These are phyloP conservation scores for Cyphellophora attinorum DNA, from an alignment of 2,329 filamentous ascomycete genomes.

Conservation along the genomic window DNA sequence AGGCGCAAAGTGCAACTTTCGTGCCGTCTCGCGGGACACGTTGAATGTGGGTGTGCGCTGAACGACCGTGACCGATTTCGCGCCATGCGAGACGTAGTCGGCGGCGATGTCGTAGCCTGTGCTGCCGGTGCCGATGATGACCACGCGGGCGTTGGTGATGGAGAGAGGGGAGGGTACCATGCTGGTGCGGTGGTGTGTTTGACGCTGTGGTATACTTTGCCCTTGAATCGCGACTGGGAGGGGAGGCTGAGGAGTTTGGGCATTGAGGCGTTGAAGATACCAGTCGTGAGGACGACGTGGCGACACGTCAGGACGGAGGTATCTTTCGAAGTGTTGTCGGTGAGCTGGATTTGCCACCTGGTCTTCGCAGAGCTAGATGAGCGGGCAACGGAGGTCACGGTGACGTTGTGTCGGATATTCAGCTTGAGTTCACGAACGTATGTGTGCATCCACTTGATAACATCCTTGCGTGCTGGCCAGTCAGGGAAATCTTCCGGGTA, in stretches of 20 bases:
- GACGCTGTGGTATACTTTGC: slow-evolving; percentile 22
- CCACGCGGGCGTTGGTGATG: slow-evolving; percentile 25
- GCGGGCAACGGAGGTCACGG: too few species aligned
- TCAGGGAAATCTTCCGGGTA: slow-evolving; percentile 32
- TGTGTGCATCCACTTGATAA: slow-evolving; percentile 39
- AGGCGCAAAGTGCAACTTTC: too few species aligned
- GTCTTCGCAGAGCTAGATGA: too few species aligned
- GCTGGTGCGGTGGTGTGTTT: slow-evolving; percentile 32
- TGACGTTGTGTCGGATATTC: too few species aligned
- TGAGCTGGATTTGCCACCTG: too few species aligned
- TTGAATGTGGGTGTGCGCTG: slow-evolving; percentile 25
- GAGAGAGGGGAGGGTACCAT: too few species aligned
- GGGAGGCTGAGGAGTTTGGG: slow-evolving; percentile 29
- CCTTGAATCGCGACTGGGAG: slow-evolving; percentile 31
- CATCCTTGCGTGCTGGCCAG: slow-evolving; percentile 37
- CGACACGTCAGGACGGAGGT: slow-evolving; percentile 29
- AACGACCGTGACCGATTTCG: slow-evolving; percentile 42
- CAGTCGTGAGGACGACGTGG: slow-evolving; percentile 40
- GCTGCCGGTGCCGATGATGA: slow-evolving; percentile 41
- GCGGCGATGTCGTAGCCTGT: slow-evolving; percentile 32
- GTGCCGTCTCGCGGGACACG: background rate
- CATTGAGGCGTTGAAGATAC: slow-evolving; percentile 34
- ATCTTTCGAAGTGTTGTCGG: too few species aligned
- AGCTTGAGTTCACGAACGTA: too few species aligned
- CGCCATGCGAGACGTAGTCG: slow-evolving; percentile 39